These are phyloP conservation scores for Lasiodiplodia sp. DNA, from an alignment of 2,329 filamentous ascomycete genomes.

Conservation along the genomic window DNA sequence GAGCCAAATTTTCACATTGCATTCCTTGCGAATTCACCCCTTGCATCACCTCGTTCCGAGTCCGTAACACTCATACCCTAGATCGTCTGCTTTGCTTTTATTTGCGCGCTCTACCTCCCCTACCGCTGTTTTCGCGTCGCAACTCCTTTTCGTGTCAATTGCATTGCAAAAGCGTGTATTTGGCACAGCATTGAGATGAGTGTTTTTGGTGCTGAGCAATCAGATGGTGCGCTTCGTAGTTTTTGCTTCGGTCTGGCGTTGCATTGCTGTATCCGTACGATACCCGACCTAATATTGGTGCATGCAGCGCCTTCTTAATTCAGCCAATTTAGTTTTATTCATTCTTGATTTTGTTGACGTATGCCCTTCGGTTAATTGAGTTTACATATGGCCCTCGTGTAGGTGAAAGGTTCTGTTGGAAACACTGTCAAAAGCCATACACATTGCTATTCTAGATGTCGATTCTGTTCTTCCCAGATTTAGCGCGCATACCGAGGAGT, in stretches of 20 bases:
- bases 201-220: neutral
- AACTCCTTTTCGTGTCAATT: neutral
- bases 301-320: neutral
- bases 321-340: neutral
- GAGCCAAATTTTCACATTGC: slow-evolving; percentile 5
- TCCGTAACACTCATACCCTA: neutral
- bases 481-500: too few species aligned
- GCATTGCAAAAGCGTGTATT: slow-evolving; percentile 4
- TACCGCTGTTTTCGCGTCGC: neutral
- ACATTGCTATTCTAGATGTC: too few species aligned
- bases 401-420: too few species aligned
- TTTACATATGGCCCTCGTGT: too few species aligned
- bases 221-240: neutral
- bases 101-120: neutral
- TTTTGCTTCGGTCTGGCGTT: neutral
- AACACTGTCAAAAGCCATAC: too few species aligned
- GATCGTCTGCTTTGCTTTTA: neutral
- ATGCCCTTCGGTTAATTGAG: too few species aligned
- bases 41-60: neutral
- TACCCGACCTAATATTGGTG: slow-evolving; percentile 20
- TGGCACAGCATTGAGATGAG: neutral
- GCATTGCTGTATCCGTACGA: slow-evolving; percentile 21
- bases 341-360: too few species aligned
- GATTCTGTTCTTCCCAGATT: too few species aligned
- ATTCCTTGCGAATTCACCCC: slow-evolving; percentile 5